Conservation (phyloP, 192 early-diverging fungal genomes). For the Cetraspora pellucida region DNA sequence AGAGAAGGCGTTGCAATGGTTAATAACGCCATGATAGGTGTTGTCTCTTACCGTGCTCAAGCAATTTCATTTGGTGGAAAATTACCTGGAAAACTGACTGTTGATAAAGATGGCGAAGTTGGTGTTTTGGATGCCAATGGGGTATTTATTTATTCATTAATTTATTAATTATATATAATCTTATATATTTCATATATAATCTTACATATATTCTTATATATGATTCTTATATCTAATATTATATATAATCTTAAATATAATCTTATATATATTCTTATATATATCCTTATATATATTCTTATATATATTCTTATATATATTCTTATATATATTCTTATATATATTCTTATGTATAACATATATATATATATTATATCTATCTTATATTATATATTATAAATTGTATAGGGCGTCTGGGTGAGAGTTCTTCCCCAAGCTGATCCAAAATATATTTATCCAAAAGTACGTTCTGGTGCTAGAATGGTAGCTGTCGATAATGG, state of each 20-base stretch:
- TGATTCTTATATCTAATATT: not conserved
- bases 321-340: too few relatives aligned
- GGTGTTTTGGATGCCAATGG: conserved; percentile 7
- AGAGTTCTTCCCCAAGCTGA: conserved; percentile 12
- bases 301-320: too few relatives aligned
- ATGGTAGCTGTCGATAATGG: not conserved
- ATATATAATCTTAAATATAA: not conserved
- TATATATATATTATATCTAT: too few relatives aligned
- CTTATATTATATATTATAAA: too few relatives aligned
- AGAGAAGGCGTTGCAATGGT: conserved; percentile 20
- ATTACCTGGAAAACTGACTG: not conserved
- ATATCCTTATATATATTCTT: too few relatives aligned
- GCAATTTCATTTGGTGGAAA: conserved; percentile 20
- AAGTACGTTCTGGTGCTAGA: not conserved
- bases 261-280: not conserved
- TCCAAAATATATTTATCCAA: not conserved
- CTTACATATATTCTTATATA: too few relatives aligned
- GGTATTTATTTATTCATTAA: not conserved
- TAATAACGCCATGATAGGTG: not conserved
- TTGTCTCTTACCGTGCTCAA: not conserved
- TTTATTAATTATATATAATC: too few relatives aligned
- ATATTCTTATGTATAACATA: too few relatives aligned
- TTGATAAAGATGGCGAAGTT: conserved; percentile 4
- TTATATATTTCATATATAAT: not conserved
- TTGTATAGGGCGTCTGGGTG: conserved; percentile 19